These are phyloP conservation scores for Ulota crispa DNA, from an alignment of 225 moss, liverwort and hornwort species.

Conservation along the genomic window DNA sequence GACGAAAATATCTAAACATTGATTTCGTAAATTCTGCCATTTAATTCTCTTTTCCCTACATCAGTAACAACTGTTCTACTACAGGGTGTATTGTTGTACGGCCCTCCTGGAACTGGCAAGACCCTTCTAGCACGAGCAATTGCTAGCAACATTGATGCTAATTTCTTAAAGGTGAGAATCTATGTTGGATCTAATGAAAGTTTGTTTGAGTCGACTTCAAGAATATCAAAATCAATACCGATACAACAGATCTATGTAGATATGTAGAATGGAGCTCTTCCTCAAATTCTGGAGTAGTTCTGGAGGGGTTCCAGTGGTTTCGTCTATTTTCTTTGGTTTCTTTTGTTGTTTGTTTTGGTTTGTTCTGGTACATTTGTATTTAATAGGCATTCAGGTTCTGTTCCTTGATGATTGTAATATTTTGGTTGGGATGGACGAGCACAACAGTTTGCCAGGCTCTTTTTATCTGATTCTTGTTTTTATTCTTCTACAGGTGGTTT, in stretches of 20 bases:
- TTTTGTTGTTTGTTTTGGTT: background rate
- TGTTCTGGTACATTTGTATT: background rate
- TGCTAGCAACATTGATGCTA: conserved; percentile 98
- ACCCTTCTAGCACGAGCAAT: conserved; percentile 91
- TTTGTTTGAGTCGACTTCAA: background rate
- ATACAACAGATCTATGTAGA: background rate
- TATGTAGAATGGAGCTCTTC: background rate
- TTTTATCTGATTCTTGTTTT: background rate
- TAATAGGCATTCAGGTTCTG: background rate
- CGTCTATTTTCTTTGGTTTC: background rate
- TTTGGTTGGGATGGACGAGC: background rate
- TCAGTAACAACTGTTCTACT: background rate
- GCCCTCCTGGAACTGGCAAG: conserved; percentile 95
- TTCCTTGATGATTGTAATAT: background rate
- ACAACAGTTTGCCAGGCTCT: background rate
- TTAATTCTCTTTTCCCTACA: background rate
- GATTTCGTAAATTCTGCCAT: background rate
- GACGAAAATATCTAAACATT: no score
- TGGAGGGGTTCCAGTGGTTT: background rate
- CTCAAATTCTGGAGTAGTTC: background rate
- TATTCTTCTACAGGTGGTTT: conserved; percentile 68
- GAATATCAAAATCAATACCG: background rate
- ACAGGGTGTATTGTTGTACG: conserved; percentile 93
- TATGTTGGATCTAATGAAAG: background rate
- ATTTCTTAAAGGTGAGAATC: conserved; percentile 82